Conservation (phyloP, 2,329 filamentous ascomycete species). For the Sordariomycetes sp. region DNA sequence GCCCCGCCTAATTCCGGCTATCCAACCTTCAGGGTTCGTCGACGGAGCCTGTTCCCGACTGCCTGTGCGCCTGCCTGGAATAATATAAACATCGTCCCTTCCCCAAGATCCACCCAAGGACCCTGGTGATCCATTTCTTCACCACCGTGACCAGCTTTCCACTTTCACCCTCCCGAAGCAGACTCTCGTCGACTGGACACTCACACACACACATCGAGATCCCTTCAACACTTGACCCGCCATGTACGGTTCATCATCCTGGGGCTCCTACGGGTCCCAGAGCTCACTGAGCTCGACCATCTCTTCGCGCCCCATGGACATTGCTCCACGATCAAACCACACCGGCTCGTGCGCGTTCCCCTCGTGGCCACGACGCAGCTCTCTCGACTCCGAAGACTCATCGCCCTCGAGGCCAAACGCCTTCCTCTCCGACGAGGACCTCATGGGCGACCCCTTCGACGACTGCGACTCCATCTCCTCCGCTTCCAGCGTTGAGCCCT, state of each 20-base stretch:
- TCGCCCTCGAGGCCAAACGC: constrained; percentile 39
- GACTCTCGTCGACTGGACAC: constrained; percentile 1
- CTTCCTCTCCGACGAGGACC: constrained; percentile 54
- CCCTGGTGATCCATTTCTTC: constrained; percentile 1
- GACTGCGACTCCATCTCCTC: constrained; percentile 27
- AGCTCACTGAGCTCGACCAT: constrained; percentile 33
- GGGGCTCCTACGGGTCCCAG: constrained; percentile 35
- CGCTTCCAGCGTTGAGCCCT: constrained; percentile 33
- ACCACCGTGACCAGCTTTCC: not conserved
- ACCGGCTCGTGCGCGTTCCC: constrained; percentile 45
- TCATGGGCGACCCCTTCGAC: constrained; percentile 5
- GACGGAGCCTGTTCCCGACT: not conserved
- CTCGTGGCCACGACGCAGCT: constrained; percentile 47
- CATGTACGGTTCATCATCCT: constrained; percentile 33
- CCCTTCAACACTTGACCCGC: constrained; percentile 10
- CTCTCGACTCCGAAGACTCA: constrained; percentile 32
- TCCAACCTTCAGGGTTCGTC: too few species aligned
- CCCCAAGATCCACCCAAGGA: constrained; percentile 3
- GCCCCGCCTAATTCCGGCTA: not conserved
- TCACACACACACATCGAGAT: constrained; percentile 4
- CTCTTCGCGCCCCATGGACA: constrained; percentile 34
- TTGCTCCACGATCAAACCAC: constrained; percentile 26
- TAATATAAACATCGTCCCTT: constrained; percentile 1
- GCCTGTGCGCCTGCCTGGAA: not conserved
- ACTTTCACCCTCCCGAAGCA: not conserved